Evolutionary conservation across 2,329 filamentous ascomycete genomes (phyloP), one percentile per base, ranked within the genome.

Genomic region (Trichoderma oligosporum): DNA sequence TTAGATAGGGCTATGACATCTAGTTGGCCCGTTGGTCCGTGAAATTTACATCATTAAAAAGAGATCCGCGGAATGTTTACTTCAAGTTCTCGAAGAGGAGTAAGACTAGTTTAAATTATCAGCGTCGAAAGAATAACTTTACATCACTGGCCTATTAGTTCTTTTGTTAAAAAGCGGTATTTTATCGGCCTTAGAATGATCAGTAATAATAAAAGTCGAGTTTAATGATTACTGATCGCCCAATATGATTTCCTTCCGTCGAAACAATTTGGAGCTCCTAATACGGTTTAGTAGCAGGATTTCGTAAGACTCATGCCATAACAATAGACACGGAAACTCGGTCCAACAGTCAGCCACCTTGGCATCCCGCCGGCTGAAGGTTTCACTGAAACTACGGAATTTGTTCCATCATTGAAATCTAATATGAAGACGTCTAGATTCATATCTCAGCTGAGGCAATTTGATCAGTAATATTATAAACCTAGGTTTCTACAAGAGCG

Each of bases 381-480:
- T 18, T 5, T 20, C n/a, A 18, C 39, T 54, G 4, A 27, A 44
- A 27, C 12, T 18, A 36, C 22, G 20, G 25, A 44, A 20, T n/a
- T n/a, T n/a, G n/a, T n/a, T n/a, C n/a, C n/a, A 6, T 29, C 38
- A 33, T 44, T 22, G 22, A 25, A 45, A 22, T 3, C 4, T 3
- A 18, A 5, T 6, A 18, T 9, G 22, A 35, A 33, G 4, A 2
- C 2, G 12, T 7, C 18, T 4, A 25, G 16, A 25, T 38, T 20
- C 29, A 27, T 12, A 16, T 22, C 31, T 35, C 4, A 22, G 18
- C 7, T n/a, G 22, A 8, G 46, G 22, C 14, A 14, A 16, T 4
- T 8, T 3, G 51, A 54, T 54, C 51, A 54, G 51, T 54, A 54
- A 54, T 54, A 54, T 36, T 38, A 35, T 27, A 2, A 25, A 14